Conservation (phyloP, 345 rosid genomes). For the Ailanthus altissimus region DNA sequence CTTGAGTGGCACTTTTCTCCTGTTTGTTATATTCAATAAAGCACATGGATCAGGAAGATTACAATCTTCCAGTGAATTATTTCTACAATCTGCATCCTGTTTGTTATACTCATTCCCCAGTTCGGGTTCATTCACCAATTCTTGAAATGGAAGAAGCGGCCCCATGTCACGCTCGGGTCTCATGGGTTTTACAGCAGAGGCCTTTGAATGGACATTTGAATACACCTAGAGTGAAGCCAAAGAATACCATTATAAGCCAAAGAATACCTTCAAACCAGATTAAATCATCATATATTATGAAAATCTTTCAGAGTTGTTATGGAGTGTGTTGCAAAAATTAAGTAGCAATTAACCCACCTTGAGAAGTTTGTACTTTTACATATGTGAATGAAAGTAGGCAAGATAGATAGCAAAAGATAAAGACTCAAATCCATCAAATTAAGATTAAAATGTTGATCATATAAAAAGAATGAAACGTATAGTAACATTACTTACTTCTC, state of each 20-base stretch:
- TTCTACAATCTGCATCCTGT: constrained; percentile 41
- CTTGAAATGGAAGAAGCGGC: constrained; percentile 72
- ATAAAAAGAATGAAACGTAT: no score
- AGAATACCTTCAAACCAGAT: not conserved
- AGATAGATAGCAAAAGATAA: not conserved
- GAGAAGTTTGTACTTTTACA: not conserved
- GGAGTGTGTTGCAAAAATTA: not conserved
- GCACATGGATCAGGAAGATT: constrained; percentile 72
- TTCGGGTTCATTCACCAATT: constrained; percentile 51
- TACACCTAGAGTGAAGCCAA: constrained; percentile 43
- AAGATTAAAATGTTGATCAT: not conserved
- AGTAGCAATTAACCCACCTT: not conserved
- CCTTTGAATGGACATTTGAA: constrained; percentile 42
- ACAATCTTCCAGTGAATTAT: constrained; percentile 40
- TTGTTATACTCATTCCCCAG: constrained; percentile 34
- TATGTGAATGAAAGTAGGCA: not conserved
- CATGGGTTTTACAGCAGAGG: constrained; percentile 47
- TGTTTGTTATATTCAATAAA: constrained; percentile 71
- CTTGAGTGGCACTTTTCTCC: constrained; percentile 63
- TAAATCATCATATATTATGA: not conserved
- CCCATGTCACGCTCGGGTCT: constrained; percentile 51
- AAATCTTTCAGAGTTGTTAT: not conserved
- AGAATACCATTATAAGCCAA: not conserved
- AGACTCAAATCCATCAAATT: not conserved
- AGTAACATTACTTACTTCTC: not conserved